phyloP scores from a whole-genome alignment of 1,284 basidiomycete genomes.

The Irpex rosettiformis region DNA sequence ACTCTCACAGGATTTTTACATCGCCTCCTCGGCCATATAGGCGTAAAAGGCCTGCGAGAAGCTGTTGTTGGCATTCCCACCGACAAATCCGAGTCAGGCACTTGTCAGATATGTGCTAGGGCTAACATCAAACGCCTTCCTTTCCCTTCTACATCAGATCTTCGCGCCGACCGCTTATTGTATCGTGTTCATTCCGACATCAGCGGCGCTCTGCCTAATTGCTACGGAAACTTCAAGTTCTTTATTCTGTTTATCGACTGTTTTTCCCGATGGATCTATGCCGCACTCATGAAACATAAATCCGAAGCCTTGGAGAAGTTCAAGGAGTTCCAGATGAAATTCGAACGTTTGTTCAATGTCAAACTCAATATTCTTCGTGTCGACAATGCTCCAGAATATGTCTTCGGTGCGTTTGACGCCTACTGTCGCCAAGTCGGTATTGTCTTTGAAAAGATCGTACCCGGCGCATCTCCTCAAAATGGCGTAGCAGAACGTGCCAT shows the following conservation, averaged over 20 bases:
- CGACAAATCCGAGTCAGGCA: background rate
- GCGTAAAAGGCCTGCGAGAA: background rate
- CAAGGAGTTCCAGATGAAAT: constrained; percentile 6
- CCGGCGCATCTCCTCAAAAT: constrained; percentile 25
- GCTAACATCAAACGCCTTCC: background rate
- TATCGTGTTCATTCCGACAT: background rate
- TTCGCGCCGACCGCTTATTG: background rate
- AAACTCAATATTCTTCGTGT: constrained; percentile 10
- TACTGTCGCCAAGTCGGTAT: constrained; percentile 15
- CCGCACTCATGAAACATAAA: constrained; percentile 9
- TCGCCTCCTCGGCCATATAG: background rate
- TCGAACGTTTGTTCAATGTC: constrained; percentile 7
- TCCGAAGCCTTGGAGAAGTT: constrained; percentile 9
- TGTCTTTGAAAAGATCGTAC: constrained; percentile 13
- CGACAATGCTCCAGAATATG: constrained; percentile 18
- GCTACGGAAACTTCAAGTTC: constrained; percentile 1
- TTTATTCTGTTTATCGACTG: constrained; percentile 11
- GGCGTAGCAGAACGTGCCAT: constrained; percentile 20
- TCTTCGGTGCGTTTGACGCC: constrained; percentile 8
- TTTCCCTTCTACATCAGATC: background rate
- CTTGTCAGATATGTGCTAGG: background rate
- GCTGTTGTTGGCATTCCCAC: background rate
- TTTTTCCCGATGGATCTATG: constrained; percentile 4
- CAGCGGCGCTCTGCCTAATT: background rate
- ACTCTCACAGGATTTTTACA: background rate